Base-by-base conservation (phyloP, 306 rosid species). In the Amphicarpaea edgeworthii region DNA sequence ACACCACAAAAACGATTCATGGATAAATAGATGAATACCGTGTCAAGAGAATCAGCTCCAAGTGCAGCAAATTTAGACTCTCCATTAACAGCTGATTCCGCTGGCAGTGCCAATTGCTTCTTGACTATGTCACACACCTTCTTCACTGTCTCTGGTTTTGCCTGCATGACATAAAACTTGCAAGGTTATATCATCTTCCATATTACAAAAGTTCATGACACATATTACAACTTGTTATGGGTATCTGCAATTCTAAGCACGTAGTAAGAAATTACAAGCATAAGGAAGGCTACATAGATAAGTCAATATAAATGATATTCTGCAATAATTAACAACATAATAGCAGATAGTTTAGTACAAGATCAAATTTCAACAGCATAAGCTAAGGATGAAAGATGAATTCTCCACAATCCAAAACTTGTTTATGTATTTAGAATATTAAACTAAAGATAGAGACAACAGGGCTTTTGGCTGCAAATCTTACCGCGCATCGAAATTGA, bases 11-110 rank as follows among this genome's bases (percentile, higher is more conserved):
- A 81, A 68, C 2, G 24, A 53, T 40, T 23, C 40, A 28, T 7
- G 30, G 21, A 82, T 66, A 20, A 26, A 9, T 7, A 8, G 53
- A 30, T 3, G 40, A 32, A 60, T n/a, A 95, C 98, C 87, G 97
- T 95, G 85, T 95, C 98, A 19, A 95, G 99, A 76, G 97, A 95
- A 83, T 95, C 97, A 58, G 98, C 98, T 67, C 99, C 99, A 51
- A 95, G 97, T n/a, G 86, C 83, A 50, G 85, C 1, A 81, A 95
- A 95, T 75, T 88, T 92, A 30, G 98, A 90, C 70, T 86, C 93
- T 49, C 91, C 97, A 12, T 77, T 47, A 79, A 95, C 85, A 30
- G 51, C 0, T 0, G 85, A 40, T 23, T 26, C 92, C 15, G 57
- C 93, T 8, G 91, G 54, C 26, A 95, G 79, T 15, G 97, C 99